Conservation (phyloP, 2,329 filamentous ascomycete genomes). For the Claviceps purpurea region DNA sequence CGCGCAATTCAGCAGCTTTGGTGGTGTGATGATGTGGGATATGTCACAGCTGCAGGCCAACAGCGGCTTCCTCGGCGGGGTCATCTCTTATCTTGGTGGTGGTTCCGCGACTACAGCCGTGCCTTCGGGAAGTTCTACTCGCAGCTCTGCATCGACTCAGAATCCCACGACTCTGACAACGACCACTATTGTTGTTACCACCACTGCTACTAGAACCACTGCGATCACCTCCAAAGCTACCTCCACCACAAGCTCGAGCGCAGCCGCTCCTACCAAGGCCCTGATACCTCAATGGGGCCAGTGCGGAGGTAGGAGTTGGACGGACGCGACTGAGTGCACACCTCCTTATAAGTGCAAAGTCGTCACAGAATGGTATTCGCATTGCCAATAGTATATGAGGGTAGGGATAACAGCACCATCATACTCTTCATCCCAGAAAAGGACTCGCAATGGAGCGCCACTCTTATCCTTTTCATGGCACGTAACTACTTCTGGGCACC, state of each 20-base stretch:
- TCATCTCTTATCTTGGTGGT: slow-evolving; percentile 22
- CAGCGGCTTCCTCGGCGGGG: slow-evolving; percentile 35
- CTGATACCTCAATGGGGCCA: slow-evolving; percentile 13
- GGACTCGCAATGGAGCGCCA: no score
- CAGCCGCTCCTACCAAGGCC: slow-evolving; percentile 5
- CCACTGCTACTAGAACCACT: background rate
- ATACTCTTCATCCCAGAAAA: background rate
- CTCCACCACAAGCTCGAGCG: slow-evolving; percentile 1
- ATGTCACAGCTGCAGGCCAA: slow-evolving; percentile 48
- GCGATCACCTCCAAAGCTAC: background rate
- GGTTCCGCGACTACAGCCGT: background rate
- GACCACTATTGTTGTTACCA: background rate
- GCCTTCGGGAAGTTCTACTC: background rate
- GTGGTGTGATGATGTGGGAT: slow-evolving; percentile 60
- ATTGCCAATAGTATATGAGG: background rate
- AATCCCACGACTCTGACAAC: background rate
- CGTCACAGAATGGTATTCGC: slow-evolving; percentile 11
- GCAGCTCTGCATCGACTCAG: background rate
- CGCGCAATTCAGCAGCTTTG: slow-evolving; percentile 45
- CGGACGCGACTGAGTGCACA: slow-evolving; percentile 11
- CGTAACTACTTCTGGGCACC: no score
- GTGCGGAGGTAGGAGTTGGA: slow-evolving; percentile 13
- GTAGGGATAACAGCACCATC: background rate
- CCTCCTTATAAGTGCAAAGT: slow-evolving; percentile 12
- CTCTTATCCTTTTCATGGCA: no score